Conservation (phyloP, 2,329 filamentous ascomycete genomes). For the Colletotrichum endophyticum region DNA sequence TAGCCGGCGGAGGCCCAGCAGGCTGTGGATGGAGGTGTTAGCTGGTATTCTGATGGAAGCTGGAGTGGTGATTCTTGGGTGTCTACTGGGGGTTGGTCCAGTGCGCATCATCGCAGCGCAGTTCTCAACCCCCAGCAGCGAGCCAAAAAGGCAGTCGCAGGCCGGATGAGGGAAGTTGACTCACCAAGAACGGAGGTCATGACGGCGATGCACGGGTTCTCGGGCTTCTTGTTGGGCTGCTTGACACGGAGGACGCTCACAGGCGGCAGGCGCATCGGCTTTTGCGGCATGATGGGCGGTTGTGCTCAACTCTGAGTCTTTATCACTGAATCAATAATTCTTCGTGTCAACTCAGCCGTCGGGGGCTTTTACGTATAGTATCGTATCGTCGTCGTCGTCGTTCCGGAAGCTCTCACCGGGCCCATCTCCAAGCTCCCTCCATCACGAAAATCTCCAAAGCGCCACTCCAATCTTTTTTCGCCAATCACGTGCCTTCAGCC, state of each 20-base stretch:
- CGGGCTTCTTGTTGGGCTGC: conserved; percentile 52
- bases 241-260: conserved; percentile 60
- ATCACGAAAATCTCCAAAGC: neutral
- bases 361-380: neutral
- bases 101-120: neutral
- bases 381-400: neutral
- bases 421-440: neutral
- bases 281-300: conserved; percentile 47
- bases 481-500: conserved; percentile 9
- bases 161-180: conserved; percentile 25
- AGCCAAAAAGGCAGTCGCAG: neutral
- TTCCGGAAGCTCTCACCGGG: neutral
- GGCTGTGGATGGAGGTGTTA: conserved; percentile 48
- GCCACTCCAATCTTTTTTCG: neutral
- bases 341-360: neutral
- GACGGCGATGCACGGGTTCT: conserved; percentile 59
- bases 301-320: neutral
- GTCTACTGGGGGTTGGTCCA: neutral
- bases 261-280: conserved; percentile 63
- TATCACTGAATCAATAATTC: fast-evolving
- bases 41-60: neutral
- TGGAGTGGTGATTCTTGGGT: neutral
- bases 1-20: conserved; percentile 86
- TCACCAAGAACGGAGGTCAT: conserved; percentile 64
- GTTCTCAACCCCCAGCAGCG: neutral